Conservation (phyloP, 768 basidiomycete species). For the Lactarius hatsudake region DNA sequence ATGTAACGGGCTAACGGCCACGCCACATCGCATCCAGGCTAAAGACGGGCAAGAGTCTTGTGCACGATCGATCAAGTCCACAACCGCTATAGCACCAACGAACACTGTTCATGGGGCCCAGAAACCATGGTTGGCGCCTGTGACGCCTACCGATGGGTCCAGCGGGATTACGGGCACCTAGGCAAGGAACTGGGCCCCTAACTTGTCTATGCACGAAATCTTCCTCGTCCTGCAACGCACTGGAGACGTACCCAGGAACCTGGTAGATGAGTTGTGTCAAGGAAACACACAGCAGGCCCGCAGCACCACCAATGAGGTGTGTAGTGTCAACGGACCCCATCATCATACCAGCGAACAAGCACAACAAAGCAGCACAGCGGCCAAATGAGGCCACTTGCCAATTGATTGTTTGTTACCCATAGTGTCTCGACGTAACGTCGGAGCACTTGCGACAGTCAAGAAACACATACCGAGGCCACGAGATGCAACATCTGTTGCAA, state of each 20-base stretch:
- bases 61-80: slow-evolving; percentile 46
- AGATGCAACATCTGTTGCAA: slow-evolving; percentile 98
- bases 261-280: slow-evolving; percentile 34
- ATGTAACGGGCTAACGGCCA: slow-evolving; percentile 36
- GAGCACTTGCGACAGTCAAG: slow-evolving; percentile 49
- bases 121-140: slow-evolving; percentile 37
- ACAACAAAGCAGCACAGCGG: slow-evolving; percentile 21
- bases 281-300: slow-evolving; percentile 23
- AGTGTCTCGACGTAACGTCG: slow-evolving; percentile 34
- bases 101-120: slow-evolving; percentile 45
- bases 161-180: slow-evolving; percentile 27
- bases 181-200: slow-evolving; percentile 30
- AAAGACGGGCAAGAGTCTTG: slow-evolving; percentile 52
- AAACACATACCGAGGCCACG: slow-evolving; percentile 96
- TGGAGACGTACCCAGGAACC: slow-evolving; percentile 38
- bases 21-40: slow-evolving; percentile 48
- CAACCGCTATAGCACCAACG: slow-evolving; percentile 53
- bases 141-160: slow-evolving; percentile 26
- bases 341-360: slow-evolving; percentile 29
- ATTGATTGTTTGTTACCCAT: slow-evolving; percentile 34
- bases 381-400: slow-evolving; percentile 24
- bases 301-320: slow-evolving; percentile 19
- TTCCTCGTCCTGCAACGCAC: slow-evolving; percentile 38
- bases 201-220: slow-evolving; percentile 35
- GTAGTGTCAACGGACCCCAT: slow-evolving; percentile 23